phyloP scores from a whole-genome alignment of 441 rosid genomes.

The Populus hybrid region DNA sequence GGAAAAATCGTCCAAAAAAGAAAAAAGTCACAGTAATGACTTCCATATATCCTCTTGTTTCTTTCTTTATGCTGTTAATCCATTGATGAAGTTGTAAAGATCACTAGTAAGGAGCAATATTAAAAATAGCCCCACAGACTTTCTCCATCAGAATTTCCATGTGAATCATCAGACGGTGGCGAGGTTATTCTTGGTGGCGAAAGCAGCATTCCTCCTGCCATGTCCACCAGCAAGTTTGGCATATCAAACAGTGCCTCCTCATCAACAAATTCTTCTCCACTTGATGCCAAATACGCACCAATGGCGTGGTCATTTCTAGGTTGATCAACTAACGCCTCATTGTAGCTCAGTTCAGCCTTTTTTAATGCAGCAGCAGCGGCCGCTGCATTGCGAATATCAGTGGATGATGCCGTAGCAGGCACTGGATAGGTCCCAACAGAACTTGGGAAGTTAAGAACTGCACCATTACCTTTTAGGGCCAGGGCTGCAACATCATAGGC shows the following conservation, averaged over 20 bases:
- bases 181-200: slow-evolving; percentile 74
- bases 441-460: slow-evolving; percentile 68
- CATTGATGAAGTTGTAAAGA: neutral
- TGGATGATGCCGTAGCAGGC: slow-evolving; percentile 56
- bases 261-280: slow-evolving; percentile 50
- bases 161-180: slow-evolving; percentile 51
- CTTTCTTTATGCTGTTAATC: neutral
- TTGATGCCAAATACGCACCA: neutral
- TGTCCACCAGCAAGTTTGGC: slow-evolving; percentile 77
- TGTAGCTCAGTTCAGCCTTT: slow-evolving; percentile 20
- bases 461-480: slow-evolving; percentile 65
- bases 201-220: slow-evolving; percentile 90
- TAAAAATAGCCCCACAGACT: slow-evolving; percentile 66
- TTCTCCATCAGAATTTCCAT: slow-evolving; percentile 57
- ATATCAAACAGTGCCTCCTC: slow-evolving; percentile 74
- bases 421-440: slow-evolving; percentile 46
- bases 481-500: slow-evolving; percentile 82
- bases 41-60: neutral
- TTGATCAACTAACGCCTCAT: neutral
- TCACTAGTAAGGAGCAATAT: neutral
- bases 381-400: slow-evolving; percentile 72
- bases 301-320: neutral
- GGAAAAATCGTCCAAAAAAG: neutral
- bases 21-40: neutral
- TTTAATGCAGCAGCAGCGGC: slow-evolving; percentile 45